phyloP scores from a whole-genome alignment of 2,329 filamentous ascomycete genomes.

The Bipolaris gigantea region DNA sequence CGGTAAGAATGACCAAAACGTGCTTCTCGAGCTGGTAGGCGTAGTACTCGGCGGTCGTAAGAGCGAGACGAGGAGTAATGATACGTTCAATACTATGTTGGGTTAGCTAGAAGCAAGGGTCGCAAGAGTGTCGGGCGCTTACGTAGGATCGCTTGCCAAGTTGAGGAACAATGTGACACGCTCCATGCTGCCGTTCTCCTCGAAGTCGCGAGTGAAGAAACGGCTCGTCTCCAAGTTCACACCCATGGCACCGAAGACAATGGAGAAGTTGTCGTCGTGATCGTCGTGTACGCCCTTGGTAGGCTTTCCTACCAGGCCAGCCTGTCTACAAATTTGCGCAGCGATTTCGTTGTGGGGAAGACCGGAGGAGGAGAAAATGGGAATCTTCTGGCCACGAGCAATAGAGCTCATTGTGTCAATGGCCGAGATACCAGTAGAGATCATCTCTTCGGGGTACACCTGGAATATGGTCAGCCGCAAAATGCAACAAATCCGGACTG shows the following conservation, averaged over 20 bases:
- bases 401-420: slow-evolving; percentile 95
- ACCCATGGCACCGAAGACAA: slow-evolving; percentile 99
- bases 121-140: slow-evolving; percentile 46
- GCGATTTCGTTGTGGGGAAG: slow-evolving; percentile 99
- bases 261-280: slow-evolving; percentile 99
- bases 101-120: slow-evolving; percentile 20
- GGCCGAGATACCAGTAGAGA: slow-evolving; percentile 97
- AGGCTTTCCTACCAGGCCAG: slow-evolving; percentile 85
- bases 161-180: slow-evolving; percentile 97
- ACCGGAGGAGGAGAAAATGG: slow-evolving; percentile 98
- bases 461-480: slow-evolving; percentile 44
- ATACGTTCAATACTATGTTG: slow-evolving; percentile 88
- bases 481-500: slow-evolving; percentile 17
- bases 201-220: slow-evolving; percentile 98
- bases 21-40: slow-evolving; percentile 99
- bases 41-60: slow-evolving; percentile 99
- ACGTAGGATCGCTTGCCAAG: slow-evolving; percentile 98
- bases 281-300: slow-evolving; percentile 96
- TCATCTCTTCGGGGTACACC: slow-evolving; percentile 99
- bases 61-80: slow-evolving; percentile 95
- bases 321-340: slow-evolving; percentile 97
- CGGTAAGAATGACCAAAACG: slow-evolving; percentile 96
- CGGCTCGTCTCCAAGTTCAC: slow-evolving; percentile 98
- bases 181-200: slow-evolving; percentile 98
- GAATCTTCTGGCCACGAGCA: slow-evolving; percentile 98